A percentile compares a stretch with the other conserved stretches of the same genome.
These are phyloP conservation scores for Kodamaea nitidulidarum DNA, from an alignment of 805 yeast species.

Conservation along the genomic window DNA sequence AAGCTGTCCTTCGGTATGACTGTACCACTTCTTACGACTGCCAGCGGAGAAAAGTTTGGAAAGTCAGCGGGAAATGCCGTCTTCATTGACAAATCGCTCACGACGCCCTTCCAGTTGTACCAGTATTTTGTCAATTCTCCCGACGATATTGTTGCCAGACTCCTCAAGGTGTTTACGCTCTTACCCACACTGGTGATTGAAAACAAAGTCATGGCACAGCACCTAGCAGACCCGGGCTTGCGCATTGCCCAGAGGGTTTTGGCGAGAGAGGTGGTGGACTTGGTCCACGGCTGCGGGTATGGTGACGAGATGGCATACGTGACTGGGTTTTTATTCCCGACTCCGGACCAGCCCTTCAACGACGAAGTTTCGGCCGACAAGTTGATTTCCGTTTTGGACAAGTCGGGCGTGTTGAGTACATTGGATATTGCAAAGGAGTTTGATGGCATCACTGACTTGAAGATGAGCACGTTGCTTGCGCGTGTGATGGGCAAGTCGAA, in stretches of 20 bases:
- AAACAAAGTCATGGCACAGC: constrained; percentile 44
- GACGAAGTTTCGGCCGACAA: constrained; percentile 45
- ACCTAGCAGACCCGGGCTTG: constrained; percentile 53
- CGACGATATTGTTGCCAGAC: constrained; percentile 68
- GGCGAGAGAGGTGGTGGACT: constrained; percentile 81
- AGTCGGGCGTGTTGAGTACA: constrained; percentile 50
- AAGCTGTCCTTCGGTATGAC: constrained; percentile 63
- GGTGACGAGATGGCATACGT: constrained; percentile 66
- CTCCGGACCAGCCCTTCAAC: constrained; percentile 46
- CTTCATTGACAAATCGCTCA: constrained; percentile 70
- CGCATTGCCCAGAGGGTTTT: constrained; percentile 72
- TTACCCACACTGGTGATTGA: constrained; percentile 62
- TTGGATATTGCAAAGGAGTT: constrained; percentile 25
- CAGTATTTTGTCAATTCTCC: constrained; percentile 79
- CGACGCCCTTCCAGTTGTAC: constrained; percentile 76
- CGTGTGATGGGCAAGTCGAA: constrained; percentile 46
- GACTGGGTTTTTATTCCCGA: constrained; percentile 64
- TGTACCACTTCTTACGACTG: constrained; percentile 82
- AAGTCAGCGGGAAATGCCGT: constrained; percentile 97
- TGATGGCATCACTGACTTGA: constrained; percentile 28
- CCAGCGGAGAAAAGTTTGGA: constrained; percentile 91
- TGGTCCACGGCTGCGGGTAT: constrained; percentile 78
- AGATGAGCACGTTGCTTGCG: constrained; percentile 52
- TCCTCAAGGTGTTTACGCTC: constrained; percentile 74
- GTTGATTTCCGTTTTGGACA: constrained; percentile 51